These are phyloP conservation scores for Rhinocladiella similis DNA, from an alignment of 2,329 filamentous ascomycete genomes.

Conservation along the genomic window DNA sequence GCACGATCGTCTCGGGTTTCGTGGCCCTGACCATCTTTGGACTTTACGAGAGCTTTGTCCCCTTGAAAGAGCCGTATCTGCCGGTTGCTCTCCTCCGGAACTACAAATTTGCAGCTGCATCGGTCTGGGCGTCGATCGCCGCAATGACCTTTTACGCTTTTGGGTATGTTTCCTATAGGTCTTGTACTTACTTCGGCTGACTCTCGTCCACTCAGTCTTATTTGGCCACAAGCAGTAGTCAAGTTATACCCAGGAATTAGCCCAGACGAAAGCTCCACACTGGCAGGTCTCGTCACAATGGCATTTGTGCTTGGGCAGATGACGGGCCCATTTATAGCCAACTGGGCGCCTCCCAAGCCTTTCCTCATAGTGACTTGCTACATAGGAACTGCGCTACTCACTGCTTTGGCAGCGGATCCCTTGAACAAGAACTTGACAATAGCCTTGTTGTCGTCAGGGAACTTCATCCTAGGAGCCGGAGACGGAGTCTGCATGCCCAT, in stretches of 20 bases:
- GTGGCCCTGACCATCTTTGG: slow-evolving; percentile 26
- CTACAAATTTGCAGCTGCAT: background rate
- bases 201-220: background rate
- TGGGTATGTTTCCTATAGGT: too few relatives aligned
- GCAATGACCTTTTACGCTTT: slow-evolving; percentile 5
- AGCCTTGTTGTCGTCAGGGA: background rate
- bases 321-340: background rate
- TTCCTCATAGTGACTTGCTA: background rate
- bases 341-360: background rate
- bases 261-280: too few relatives aligned
- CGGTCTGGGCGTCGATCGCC: background rate
- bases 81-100: slow-evolving; percentile 7
- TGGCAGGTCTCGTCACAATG: background rate
- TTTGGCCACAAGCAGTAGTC: slow-evolving; percentile 4
- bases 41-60: too few relatives aligned
- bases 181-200: too few relatives aligned
- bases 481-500: background rate
- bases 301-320: background rate
- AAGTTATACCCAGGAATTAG: background rate
- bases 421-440: background rate
- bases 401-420: background rate
- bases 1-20: slow-evolving; percentile 40
- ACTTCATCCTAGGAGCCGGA: background rate
- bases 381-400: background rate
- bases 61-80: background rate